A percentile compares a stretch with the other conserved stretches of the same genome.
phyloP scores from a whole-genome alignment of 192 early-diverging fungal species.

The Tieghemiomyces parasiticus region DNA sequence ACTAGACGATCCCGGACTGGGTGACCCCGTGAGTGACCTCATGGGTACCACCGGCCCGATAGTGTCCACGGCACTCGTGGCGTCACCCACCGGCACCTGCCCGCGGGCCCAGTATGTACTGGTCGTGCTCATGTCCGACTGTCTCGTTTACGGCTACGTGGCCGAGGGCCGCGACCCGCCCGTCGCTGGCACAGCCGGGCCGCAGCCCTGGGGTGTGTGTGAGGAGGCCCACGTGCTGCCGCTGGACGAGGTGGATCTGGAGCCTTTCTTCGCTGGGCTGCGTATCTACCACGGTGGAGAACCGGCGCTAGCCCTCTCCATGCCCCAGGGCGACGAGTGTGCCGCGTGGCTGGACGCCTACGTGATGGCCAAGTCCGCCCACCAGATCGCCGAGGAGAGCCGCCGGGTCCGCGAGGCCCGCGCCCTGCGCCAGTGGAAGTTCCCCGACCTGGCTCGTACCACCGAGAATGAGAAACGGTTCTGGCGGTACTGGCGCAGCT shows the following conservation, averaged over 20 bases:
- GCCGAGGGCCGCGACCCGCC: background rate
- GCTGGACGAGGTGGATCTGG: conserved; percentile 2
- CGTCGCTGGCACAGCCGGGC: too few relatives aligned
- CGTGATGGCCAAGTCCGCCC: conserved; percentile 3
- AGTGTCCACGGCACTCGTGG: background rate
- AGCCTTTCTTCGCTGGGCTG: conserved; percentile 7
- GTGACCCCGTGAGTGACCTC: too few relatives aligned
- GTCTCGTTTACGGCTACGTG: conserved; percentile 3
- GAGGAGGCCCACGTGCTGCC: conserved; percentile 6
- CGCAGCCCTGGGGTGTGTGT: background rate
- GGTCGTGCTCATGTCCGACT: background rate
- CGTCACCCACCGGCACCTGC: too few relatives aligned
- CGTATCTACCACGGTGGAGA: conserved; percentile 2
- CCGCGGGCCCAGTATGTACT: background rate
- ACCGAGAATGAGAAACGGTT: conserved; percentile 1
- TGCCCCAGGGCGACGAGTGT: background rate
- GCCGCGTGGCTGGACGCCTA: background rate
- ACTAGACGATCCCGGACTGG: too few relatives aligned
- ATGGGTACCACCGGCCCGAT: background rate
- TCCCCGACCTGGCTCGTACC: background rate
- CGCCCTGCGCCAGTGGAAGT: conserved; percentile 6
- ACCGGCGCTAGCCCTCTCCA: background rate
- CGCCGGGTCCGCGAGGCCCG: background rate
- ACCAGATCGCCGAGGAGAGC: conserved; percentile 6
- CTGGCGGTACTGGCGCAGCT: conserved; percentile 10